Percentiles rank a stretch among this genome's conserved stretches.
Conservation (phyloP, 768 basidiomycete species). For the Dioszegia aurantiaca region DNA sequence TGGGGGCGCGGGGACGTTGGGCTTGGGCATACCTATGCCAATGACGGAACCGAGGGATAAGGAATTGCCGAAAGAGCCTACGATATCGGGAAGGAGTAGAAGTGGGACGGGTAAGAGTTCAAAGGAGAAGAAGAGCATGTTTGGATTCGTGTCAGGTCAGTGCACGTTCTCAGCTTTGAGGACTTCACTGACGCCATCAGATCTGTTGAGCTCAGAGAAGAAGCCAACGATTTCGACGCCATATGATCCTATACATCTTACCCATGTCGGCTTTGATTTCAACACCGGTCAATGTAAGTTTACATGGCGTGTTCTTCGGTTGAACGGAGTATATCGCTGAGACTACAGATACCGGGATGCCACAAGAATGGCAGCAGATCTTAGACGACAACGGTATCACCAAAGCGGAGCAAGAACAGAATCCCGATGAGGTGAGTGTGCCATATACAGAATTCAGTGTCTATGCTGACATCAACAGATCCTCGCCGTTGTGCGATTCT, state of each 20-base stretch:
- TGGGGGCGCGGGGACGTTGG: slow-evolving; percentile 17
- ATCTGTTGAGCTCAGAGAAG: slow-evolving; percentile 50
- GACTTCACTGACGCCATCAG: slow-evolving; percentile 20
- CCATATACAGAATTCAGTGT: not conserved
- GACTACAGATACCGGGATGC: slow-evolving; percentile 63
- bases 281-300: slow-evolving; percentile 82
- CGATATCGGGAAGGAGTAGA: slow-evolving; percentile 31
- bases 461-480: slow-evolving; percentile 28
- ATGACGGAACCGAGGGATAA: slow-evolving; percentile 38
- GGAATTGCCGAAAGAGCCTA: slow-evolving; percentile 48
- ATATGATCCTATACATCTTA: slow-evolving; percentile 97
- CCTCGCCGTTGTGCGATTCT: slow-evolving; percentile 98
- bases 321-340: not conserved
- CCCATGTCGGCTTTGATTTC: slow-evolving; percentile 98
- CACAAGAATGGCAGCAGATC: slow-evolving; percentile 98
- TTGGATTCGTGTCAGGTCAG: slow-evolving; percentile 51
- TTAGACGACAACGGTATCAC: slow-evolving; percentile 89
- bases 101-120: slow-evolving; percentile 49
- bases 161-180: not conserved
- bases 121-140: slow-evolving; percentile 52
- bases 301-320: not conserved
- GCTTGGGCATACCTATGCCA: slow-evolving; percentile 36
- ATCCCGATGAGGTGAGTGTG: slow-evolving; percentile 77
- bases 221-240: slow-evolving; percentile 85
- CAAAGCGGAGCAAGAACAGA: slow-evolving; percentile 89